phyloP scores from a whole-genome alignment of 805 yeast species.

The Sugiyamaella qingdaonensis region DNA sequence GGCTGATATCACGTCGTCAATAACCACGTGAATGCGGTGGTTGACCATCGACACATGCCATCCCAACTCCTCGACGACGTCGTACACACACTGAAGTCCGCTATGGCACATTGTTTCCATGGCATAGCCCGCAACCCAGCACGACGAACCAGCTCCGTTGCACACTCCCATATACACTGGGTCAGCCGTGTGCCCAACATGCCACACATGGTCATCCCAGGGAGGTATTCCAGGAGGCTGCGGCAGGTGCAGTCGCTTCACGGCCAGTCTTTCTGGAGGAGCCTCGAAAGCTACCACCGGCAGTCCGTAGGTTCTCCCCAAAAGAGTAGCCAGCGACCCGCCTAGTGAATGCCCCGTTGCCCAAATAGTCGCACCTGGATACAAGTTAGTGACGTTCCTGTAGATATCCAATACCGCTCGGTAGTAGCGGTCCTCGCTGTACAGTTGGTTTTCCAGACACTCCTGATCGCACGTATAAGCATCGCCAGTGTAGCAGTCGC shows the following conservation, averaged over 20 bases:
- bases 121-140: slow-evolving; percentile 92
- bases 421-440: slow-evolving; percentile 75
- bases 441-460: slow-evolving; percentile 75
- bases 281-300: slow-evolving; percentile 92
- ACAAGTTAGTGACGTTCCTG: slow-evolving; percentile 58
- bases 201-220: slow-evolving; percentile 83
- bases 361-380: slow-evolving; percentile 78
- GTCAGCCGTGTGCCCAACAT: slow-evolving; percentile 94
- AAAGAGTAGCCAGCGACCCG: slow-evolving; percentile 73
- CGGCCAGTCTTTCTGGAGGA: slow-evolving; percentile 85
- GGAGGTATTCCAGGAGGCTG: slow-evolving; percentile 85
- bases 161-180: slow-evolving; percentile 97
- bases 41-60: slow-evolving; percentile 87
- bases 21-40: slow-evolving; percentile 87
- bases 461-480: slow-evolving; percentile 84
- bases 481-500: slow-evolving; percentile 78
- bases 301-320: slow-evolving; percentile 85
- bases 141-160: slow-evolving; percentile 85
- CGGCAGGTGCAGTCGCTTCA: slow-evolving; percentile 81
- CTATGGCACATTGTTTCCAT: slow-evolving; percentile 96
- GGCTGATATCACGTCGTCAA: slow-evolving; percentile 66
- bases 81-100: slow-evolving; percentile 83
- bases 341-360: slow-evolving; percentile 94
- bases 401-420: slow-evolving; percentile 74
- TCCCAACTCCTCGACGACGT: slow-evolving; percentile 81